phyloP scores from a whole-genome alignment of 495 filamentous ascomycete genomes.

The Neurospora cerealis region DNA sequence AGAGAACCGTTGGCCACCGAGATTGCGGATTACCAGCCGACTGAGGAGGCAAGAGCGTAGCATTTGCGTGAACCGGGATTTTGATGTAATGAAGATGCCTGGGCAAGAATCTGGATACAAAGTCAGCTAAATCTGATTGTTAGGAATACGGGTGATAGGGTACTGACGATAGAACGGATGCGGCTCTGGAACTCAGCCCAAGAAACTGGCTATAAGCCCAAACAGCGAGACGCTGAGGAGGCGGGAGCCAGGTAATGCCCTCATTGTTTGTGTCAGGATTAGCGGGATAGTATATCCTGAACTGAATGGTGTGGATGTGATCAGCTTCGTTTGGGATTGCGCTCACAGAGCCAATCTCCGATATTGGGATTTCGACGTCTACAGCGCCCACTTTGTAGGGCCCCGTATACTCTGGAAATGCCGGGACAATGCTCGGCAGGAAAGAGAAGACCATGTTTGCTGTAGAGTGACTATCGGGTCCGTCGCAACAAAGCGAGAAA shows the following conservation, averaged over 20 bases:
- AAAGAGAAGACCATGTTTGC: slow-evolving; percentile 12
- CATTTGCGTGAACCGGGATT: slow-evolving; percentile 38
- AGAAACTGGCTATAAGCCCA: slow-evolving; percentile 60
- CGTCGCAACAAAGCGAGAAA: background rate
- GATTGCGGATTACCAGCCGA: slow-evolving; percentile 19
- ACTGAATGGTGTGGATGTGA: slow-evolving; percentile 54
- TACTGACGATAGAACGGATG: slow-evolving; percentile 52
- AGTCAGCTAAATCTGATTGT: background rate
- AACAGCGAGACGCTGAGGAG: slow-evolving; percentile 59
- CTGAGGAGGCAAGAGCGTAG: slow-evolving; percentile 19
- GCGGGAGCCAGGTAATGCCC: slow-evolving; percentile 57
- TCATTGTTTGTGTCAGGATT: slow-evolving; percentile 30
- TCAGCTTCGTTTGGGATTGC: slow-evolving; percentile 38
- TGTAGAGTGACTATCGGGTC: background rate
- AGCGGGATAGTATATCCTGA: slow-evolving; percentile 68
- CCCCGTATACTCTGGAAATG: slow-evolving; percentile 60
- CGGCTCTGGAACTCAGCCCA: slow-evolving; percentile 42
- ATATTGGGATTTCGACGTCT: slow-evolving; percentile 62
- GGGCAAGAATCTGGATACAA: slow-evolving; percentile 41
- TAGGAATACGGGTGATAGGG: background rate
- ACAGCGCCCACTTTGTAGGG: slow-evolving; percentile 64
- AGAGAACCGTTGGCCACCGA: slow-evolving; percentile 68
- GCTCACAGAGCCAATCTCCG: slow-evolving; percentile 43
- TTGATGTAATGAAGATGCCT: slow-evolving; percentile 57
- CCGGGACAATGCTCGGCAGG: slow-evolving; percentile 35